phyloP scores from a whole-genome alignment of 208 protist genomes.

The Trypanosoma vivax region DNA sequence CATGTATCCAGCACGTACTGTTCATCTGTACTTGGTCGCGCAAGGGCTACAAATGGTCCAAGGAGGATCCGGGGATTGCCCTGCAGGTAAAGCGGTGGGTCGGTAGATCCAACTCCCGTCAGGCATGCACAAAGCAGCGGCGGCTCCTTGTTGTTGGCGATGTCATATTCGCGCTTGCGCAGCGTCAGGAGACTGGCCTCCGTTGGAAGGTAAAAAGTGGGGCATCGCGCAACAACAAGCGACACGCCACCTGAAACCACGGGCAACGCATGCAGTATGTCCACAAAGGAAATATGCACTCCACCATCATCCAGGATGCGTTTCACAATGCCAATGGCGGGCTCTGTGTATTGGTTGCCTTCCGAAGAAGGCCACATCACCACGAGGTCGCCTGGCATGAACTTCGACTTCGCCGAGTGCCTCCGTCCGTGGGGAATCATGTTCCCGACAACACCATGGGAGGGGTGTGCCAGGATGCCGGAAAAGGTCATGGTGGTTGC shows the following conservation, averaged over 20 bases:
- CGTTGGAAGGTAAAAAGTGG: conserved; percentile 3
- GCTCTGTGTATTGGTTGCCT: background rate
- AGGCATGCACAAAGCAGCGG: background rate
- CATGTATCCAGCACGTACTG: background rate
- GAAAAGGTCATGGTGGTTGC: background rate
- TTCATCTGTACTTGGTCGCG: background rate
- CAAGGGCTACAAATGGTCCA: background rate
- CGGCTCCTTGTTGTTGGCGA: background rate
- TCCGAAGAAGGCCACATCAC: background rate
- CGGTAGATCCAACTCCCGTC: background rate
- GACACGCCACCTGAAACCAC: background rate
- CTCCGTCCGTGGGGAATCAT: background rate
- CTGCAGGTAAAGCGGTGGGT: conserved; percentile 3
- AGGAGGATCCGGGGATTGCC: background rate
- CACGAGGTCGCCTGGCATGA: background rate
- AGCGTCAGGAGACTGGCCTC: background rate
- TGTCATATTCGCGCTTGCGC: background rate
- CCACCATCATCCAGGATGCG: background rate
- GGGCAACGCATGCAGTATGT: background rate
- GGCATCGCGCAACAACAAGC: background rate
- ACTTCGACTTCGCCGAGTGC: background rate
- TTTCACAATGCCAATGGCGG: background rate
- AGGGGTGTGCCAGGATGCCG: background rate
- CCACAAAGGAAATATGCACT: background rate
- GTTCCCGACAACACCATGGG: background rate